Percentiles rank a stretch among this genome's conserved stretches.
phyloP scores from a whole-genome alignment of 306 rosid genomes.

The Lotus japonicus region DNA sequence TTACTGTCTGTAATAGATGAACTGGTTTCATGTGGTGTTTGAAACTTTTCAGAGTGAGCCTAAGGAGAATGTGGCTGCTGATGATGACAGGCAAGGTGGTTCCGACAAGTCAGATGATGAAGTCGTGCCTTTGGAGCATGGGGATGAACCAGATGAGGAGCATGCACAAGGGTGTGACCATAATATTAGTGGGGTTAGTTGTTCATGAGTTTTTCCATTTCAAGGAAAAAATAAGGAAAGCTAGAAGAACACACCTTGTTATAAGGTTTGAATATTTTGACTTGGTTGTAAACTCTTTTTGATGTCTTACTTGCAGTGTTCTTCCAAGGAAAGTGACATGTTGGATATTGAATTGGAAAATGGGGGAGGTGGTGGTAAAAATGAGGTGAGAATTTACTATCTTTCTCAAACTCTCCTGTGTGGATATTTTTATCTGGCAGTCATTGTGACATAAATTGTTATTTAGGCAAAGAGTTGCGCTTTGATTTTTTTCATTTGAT shows the following conservation, averaged over 20 bases:
- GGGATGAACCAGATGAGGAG: not conserved
- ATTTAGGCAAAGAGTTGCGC: not conserved
- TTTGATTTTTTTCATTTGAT: not conserved
- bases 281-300: not conserved
- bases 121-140: not conserved
- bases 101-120: not conserved
- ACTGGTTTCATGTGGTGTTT: not conserved
- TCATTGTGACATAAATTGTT: not conserved
- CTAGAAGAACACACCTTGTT: no score
- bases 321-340: not conserved
- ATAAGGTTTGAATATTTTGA: not conserved
- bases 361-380: not conserved
- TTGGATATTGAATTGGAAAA: not conserved
- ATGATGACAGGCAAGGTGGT: constrained; percentile 16
- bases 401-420: not conserved
- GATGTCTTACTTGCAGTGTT: not conserved
- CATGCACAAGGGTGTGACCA: not conserved
- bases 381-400: constrained; percentile 2
- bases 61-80: constrained; percentile 8
- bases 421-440: not conserved
- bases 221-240: no score
- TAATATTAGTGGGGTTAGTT: not conserved
- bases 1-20: not conserved
- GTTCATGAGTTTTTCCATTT: not conserved
- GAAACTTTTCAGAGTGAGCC: constrained; percentile 18